Conservation (phyloP, 2,329 filamentous ascomycete genomes). For the Fusarium chaquense region DNA sequence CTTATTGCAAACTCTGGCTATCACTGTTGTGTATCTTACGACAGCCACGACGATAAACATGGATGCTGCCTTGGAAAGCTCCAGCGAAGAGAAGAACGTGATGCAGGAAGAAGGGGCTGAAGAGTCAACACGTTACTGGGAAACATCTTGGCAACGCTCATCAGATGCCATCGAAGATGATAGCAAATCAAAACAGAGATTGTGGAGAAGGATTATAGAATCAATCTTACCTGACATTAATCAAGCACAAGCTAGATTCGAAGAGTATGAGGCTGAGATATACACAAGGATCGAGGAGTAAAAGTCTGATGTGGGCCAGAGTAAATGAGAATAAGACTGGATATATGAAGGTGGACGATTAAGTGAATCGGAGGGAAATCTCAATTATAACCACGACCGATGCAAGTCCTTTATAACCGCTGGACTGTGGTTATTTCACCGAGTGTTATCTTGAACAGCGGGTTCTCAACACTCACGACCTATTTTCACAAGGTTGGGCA, state of each 20-base stretch:
- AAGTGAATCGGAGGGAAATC: not conserved
- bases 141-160: not conserved
- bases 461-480: too few species aligned
- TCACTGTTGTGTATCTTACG: not conserved
- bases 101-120: not conserved
- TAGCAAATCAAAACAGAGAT: too few species aligned
- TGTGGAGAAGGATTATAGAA: not conserved
- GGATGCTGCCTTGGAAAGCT: too few species aligned
- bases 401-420: not conserved
- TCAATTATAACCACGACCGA: not conserved
- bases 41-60: too few species aligned
- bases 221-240: not conserved
- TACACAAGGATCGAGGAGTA: not conserved
- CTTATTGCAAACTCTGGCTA: too few species aligned
- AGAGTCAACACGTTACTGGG: not conserved
- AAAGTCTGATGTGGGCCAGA: not conserved
- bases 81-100: fast-evolving
- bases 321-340: not conserved
- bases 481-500: not conserved
- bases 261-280: not conserved
- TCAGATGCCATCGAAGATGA: too few species aligned
- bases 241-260: not conserved
- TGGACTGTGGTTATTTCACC: not conserved
- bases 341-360: fast-evolving
- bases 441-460: not conserved